Base-by-base conservation (phyloP, 306 rosid genomes). In the Oemleria cerasiformis region DNA sequence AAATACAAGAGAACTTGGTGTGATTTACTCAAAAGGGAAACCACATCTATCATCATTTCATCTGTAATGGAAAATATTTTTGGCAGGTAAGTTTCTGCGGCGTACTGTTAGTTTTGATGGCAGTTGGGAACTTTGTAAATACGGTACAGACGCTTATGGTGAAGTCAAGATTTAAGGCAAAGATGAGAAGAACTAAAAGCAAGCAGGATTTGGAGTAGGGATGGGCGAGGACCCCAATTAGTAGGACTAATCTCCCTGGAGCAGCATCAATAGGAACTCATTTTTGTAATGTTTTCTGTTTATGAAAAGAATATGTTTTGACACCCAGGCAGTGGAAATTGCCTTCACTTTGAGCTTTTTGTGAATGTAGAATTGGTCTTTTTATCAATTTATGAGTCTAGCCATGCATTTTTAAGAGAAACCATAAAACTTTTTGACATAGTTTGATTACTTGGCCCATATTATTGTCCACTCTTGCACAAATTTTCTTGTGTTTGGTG, bases 151-250 rank as follows among this genome's bases (percentile, higher is more conserved):
- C 92, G 15, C 90, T 95, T 71, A 68, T 89, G 91, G 86, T 20
- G 20, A 95, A 95, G 68, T 91, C 97, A 47, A 89, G 97, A 79
- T 87, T 95, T 71, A 95, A 95, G 90, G 99, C 99, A 50, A 95
- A 95, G 88, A 91, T 95, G 96, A 91, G 79, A 78, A 91, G 77
- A 78, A 88, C 81, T 81, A 91, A 79, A 89, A 95, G 97, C 92
- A 95, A 85, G 89, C 96, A 89, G 77, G 89, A 87, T 59, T 63
- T 94, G 80, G 61, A 81, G 74, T 81, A 78, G 81, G 70, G 71
- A 78, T 66, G 47, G 57, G 66, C 30, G 36, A 30, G 23, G 21
- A 70, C 38, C 34, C 58, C 68, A 4, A 72, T 68, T 44, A 54
- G 56, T 36, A 21, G 55, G 67, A 44, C 61, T 78, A 44, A 23